phyloP scores from a whole-genome alignment of 495 filamentous ascomycete genomes.

The Stereocaulon alpinum region DNA sequence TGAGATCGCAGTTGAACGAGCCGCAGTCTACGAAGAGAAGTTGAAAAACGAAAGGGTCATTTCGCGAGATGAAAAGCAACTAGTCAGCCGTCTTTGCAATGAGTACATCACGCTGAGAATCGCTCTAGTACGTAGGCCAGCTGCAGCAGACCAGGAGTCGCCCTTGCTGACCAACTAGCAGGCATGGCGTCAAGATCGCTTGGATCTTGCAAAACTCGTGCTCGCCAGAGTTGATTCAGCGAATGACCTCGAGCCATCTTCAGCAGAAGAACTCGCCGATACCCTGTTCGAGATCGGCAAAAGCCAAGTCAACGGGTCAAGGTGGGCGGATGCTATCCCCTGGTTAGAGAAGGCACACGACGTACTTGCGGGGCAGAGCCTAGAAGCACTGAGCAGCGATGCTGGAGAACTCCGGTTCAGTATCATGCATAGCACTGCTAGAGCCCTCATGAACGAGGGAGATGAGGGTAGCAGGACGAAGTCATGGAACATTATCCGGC shows the following conservation, averaged over 20 bases:
- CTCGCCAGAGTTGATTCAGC: conserved; percentile 46
- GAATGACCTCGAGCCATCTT: conserved; percentile 34
- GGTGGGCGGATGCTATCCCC: conserved; percentile 45
- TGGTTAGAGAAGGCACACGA: conserved; percentile 69
- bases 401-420: conserved; percentile 54
- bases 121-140: conserved; percentile 43
- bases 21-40: conserved; percentile 50
- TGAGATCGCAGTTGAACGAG: conserved; percentile 49
- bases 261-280: conserved; percentile 58
- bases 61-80: conserved; percentile 19
- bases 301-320: conserved; percentile 38
- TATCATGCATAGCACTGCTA: conserved; percentile 51
- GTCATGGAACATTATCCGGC: conserved; percentile 47
- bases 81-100: conserved; percentile 33
- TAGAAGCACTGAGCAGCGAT: conserved; percentile 46
- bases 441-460: conserved; percentile 32
- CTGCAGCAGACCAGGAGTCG: not conserved
- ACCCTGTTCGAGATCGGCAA: conserved; percentile 63
- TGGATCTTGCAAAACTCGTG: conserved; percentile 70
- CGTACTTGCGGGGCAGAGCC: conserved; percentile 43
- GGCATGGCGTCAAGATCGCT: conserved; percentile 60
- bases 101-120: conserved; percentile 66
- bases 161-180: conserved; percentile 28
- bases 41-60: conserved; percentile 33
- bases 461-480: conserved; percentile 35